Percentiles rank a stretch among this genome's conserved stretches.
Evolutionary conservation across 306 rosid species (phyloP).

Genomic region (Myrica gale): DNA sequence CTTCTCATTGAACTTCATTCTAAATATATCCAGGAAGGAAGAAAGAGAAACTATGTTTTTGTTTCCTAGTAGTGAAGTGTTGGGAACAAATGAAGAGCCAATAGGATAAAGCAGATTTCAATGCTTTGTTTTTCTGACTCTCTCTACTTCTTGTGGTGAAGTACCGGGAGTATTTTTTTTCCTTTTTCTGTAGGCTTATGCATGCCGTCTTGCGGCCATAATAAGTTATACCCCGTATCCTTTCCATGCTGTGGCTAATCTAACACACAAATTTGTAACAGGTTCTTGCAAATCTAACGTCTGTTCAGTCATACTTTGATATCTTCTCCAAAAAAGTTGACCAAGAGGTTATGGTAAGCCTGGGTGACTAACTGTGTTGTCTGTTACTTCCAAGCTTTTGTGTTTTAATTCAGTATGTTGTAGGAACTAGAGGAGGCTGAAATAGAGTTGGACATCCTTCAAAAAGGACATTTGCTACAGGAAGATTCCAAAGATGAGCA

Average conservation of each 20-base stretch:
- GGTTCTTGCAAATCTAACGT: conserved; percentile 77
- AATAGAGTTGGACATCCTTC: conserved; percentile 69
- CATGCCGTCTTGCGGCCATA: background rate
- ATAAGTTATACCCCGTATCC: conserved; percentile 7
- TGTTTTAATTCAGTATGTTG: conserved; percentile 32
- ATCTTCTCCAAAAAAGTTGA: conserved; percentile 63
- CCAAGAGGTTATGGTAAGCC: conserved; percentile 64
- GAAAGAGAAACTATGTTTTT: background rate
- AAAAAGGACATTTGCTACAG: conserved; percentile 51
- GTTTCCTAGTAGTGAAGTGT: background rate
- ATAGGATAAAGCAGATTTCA: background rate
- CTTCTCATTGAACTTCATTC: too few species aligned
- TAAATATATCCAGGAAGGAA: background rate
- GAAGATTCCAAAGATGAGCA: conserved; percentile 42
- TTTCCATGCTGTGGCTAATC: conserved; percentile 25
- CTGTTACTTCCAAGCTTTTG: conserved; percentile 15
- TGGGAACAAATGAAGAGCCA: background rate
- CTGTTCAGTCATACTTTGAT: conserved; percentile 75
- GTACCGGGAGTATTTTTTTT: background rate
- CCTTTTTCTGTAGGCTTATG: background rate
- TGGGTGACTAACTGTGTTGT: conserved; percentile 21
- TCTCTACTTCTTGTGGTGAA: background rate
- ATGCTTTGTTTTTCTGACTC: background rate
- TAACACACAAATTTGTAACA: conserved; percentile 31
- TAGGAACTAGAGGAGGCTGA: conserved; percentile 94